Evolutionary conservation across 2,329 filamentous ascomycete species (phyloP).

Genomic region (Apiospora kogelbergensis): DNA sequence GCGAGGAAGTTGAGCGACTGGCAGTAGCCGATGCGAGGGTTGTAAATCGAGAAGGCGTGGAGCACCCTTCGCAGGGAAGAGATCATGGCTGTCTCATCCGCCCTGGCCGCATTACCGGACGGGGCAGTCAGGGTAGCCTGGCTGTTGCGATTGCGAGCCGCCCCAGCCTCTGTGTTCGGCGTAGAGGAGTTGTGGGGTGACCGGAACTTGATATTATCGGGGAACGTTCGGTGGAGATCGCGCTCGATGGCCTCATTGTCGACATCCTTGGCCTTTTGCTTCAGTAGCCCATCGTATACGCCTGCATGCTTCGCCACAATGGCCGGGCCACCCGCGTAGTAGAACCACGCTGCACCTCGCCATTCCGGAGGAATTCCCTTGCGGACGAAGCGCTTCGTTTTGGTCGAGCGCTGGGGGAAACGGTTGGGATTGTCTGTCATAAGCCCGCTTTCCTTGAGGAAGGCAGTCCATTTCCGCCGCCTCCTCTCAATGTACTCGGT

Average conservation of each 20-base stretch:
- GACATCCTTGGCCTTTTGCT: slow-evolving; percentile 63
- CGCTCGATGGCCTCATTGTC: slow-evolving; percentile 91
- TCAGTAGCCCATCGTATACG: slow-evolving; percentile 71
- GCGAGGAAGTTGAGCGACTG: slow-evolving; percentile 95
- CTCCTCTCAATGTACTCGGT: slow-evolving; percentile 72
- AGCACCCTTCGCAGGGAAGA: slow-evolving; percentile 80
- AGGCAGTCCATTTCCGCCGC: slow-evolving; percentile 76
- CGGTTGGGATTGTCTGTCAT: slow-evolving; percentile 69
- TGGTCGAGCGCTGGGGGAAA: slow-evolving; percentile 78
- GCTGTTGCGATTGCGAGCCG: slow-evolving; percentile 33
- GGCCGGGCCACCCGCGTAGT: slow-evolving; percentile 84
- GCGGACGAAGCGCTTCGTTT: slow-evolving; percentile 85
- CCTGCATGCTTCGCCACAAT: slow-evolving; percentile 75
- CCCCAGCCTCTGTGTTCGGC: slow-evolving; percentile 22
- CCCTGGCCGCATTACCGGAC: slow-evolving; percentile 25
- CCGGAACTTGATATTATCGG: slow-evolving; percentile 90
- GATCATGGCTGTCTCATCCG: slow-evolving; percentile 73
- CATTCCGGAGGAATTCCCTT: slow-evolving; percentile 94
- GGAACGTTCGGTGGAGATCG: slow-evolving; percentile 90
- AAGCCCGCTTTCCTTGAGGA: slow-evolving; percentile 75
- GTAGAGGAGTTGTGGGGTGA: slow-evolving; percentile 45
- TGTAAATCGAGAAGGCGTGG: slow-evolving; percentile 87
- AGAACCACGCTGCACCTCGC: slow-evolving; percentile 96
- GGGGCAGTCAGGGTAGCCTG: slow-evolving; percentile 36
- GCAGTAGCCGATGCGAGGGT: slow-evolving; percentile 90